These are phyloP conservation scores for Austroboletus novae-zelandiae DNA, from an alignment of 1,284 basidiomycete genomes.

Conservation along the genomic window DNA sequence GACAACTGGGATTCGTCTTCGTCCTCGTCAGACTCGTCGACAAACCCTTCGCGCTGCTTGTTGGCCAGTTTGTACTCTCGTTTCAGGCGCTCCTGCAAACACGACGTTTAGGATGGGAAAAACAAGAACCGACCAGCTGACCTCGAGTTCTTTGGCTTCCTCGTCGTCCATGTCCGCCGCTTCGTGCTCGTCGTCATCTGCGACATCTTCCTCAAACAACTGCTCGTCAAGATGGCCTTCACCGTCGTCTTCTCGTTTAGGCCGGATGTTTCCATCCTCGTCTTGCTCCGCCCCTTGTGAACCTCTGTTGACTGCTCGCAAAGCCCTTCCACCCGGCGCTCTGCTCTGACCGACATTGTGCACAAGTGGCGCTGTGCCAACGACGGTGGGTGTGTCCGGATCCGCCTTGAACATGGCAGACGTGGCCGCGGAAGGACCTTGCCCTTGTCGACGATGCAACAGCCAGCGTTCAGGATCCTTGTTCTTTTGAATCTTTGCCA, in stretches of 20 bases:
- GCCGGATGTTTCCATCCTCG: conserved; percentile 42
- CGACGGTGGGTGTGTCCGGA: conserved; percentile 42
- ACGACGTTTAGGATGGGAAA: not conserved
- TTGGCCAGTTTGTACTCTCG: conserved; percentile 78
- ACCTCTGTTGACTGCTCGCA: conserved; percentile 62
- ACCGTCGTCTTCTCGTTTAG: conserved; percentile 57
- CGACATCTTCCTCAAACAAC: conserved; percentile 80
- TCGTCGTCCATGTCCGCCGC: conserved; percentile 75
- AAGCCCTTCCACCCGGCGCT: conserved; percentile 60
- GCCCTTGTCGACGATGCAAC: conserved; percentile 57
- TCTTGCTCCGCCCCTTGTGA: conserved; percentile 73
- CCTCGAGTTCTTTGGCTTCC: conserved; percentile 84
- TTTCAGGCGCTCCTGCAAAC: conserved; percentile 73
- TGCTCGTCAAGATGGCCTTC: conserved; percentile 81
- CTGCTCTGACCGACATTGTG: conserved; percentile 51
- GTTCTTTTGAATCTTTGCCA: conserved; percentile 59
- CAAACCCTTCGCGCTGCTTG: conserved; percentile 63
- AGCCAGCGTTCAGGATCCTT: conserved; percentile 71
- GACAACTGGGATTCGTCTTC: conserved; percentile 56
- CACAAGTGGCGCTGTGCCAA: conserved; percentile 47
- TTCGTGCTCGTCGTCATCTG: conserved; percentile 83
- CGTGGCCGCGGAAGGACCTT: conserved; percentile 56
- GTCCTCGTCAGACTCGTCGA: conserved; percentile 73
- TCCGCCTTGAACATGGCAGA: conserved; percentile 66
- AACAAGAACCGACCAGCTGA: conserved; percentile 28